Percentiles rank a stretch among this genome's conserved stretches.
Conservation (phyloP, 208 protist species). For the Wallacemonas sp. region DNA sequence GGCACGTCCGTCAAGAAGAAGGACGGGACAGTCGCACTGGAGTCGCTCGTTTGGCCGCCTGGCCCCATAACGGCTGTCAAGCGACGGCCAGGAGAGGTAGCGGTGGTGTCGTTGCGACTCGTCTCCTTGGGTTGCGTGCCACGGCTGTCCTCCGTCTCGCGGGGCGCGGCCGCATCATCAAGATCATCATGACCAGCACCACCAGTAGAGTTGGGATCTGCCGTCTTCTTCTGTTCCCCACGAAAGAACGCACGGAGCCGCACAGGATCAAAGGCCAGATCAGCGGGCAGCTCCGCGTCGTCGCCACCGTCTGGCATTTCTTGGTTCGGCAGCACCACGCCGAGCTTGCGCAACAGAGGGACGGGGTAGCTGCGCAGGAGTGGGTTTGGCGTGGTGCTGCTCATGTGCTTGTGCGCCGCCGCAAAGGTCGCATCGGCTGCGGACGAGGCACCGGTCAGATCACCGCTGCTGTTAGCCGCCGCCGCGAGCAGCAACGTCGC, state of each 20-base stretch:
- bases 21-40: neutral
- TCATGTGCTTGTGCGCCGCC: constrained; percentile 9
- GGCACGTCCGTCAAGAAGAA: constrained; percentile 9
- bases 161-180: no score
- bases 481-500: neutral
- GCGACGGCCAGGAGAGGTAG: neutral
- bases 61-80: constrained; percentile 1
- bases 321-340: constrained; percentile 31
- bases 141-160: neutral
- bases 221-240: no score
- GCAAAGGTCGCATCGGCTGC: constrained; percentile 1
- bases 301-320: constrained; percentile 23
- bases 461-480: neutral
- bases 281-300: constrained; percentile 22
- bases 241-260: neutral
- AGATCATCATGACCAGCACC: no score
- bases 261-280: constrained; percentile 32
- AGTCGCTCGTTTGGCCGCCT: no score
- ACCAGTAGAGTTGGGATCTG: no score
- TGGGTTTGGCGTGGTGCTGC: constrained; percentile 24
- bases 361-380: constrained; percentile 45
- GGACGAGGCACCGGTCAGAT: neutral
- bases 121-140: no score
- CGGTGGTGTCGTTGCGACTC: neutral
- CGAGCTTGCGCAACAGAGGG: constrained; percentile 39